Base-by-base conservation (phyloP, 2,329 filamentous ascomycete genomes). In the Tricladium varicosporioides region DNA sequence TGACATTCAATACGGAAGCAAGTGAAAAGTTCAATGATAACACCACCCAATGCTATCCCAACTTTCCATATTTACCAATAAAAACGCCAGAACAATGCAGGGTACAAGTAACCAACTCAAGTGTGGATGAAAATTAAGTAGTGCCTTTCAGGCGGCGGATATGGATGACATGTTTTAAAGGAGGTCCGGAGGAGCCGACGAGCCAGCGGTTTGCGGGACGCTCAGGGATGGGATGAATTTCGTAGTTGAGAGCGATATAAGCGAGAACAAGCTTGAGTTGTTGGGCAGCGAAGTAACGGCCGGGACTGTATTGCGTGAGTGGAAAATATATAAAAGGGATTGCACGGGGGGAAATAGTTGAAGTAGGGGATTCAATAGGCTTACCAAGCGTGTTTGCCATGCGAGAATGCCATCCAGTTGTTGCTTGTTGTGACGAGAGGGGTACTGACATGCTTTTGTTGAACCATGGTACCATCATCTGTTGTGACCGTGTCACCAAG, bases 171-270 rank as follows among this genome's bases (percentile, higher is more conserved):
- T 65, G 65, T 40, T 65, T 62, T 56, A 70, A 61, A 7, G 71
- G 70, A 10, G 70, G 69, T 2, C 67, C 53, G 18, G 66, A 60
- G 15, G 61, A 68, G 19, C 63, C 61, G 4, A 68, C 67, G 47
- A 71, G 65, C 68, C 68, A 72, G 27, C 66, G 40, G 59, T 72
- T 72, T 8, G 63, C 60, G 1, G 70, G 70, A n/a, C 72, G 62
- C 42, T 56, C 47, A 5, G 60, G 49, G 36, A 69, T 60, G 0
- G 61, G 53, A 46, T 67, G 57, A 16, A 66, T 61, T 10, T 67
- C 60, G 50, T 67, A 67, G 40, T 65, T 63, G 1, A 57, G 48
- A 2, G 62, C 59, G 27, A 67, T 58, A 47, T 67, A 66, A 1
- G 63, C 65, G 7, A 67, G 53, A n/a, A 67, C 59, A 1, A 65